Evolutionary conservation across 2,329 filamentous ascomycete species (phyloP).

Genomic region (Nothopassalora personata): DNA sequence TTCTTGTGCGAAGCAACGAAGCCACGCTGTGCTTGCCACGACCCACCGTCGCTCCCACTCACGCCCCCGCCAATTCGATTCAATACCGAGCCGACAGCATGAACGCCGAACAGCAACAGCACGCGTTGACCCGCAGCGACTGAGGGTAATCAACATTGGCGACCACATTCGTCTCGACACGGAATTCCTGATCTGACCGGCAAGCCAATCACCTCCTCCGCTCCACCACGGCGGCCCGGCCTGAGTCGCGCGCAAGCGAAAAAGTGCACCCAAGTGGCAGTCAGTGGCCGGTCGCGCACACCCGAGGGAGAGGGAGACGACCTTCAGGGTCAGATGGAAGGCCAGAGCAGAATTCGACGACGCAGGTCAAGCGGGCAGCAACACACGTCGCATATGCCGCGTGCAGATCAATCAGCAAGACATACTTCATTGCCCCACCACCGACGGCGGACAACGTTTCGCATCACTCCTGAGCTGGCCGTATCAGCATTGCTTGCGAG

Average conservation of each 20-base stretch:
- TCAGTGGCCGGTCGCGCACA: background rate
- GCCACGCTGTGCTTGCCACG: background rate
- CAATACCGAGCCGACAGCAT: background rate
- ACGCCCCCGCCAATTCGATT: background rate
- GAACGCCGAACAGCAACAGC: background rate
- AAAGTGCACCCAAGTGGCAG: background rate
- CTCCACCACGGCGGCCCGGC: background rate
- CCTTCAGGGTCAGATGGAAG: background rate
- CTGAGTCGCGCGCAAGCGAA: background rate
- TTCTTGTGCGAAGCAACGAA: background rate
- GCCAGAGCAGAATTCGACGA: background rate
- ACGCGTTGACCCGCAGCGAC: background rate
- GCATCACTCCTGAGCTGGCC: constrained; percentile 6
- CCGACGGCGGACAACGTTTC: constrained; percentile 4
- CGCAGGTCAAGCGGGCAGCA: constrained; percentile 12
- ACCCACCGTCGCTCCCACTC: background rate
- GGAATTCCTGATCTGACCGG: background rate
- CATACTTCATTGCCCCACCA: constrained; percentile 6
- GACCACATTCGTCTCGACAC: background rate
- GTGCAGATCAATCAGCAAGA: constrained; percentile 13
- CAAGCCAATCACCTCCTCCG: background rate
- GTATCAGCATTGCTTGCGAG: constrained; percentile 24
- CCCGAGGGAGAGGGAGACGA: background rate
- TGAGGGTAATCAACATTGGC: background rate
- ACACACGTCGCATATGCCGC: constrained; percentile 7